These are phyloP conservation scores for Solanum ossicruentum DNA, from an alignment of 257 asterid species.

Conservation along the genomic window DNA sequence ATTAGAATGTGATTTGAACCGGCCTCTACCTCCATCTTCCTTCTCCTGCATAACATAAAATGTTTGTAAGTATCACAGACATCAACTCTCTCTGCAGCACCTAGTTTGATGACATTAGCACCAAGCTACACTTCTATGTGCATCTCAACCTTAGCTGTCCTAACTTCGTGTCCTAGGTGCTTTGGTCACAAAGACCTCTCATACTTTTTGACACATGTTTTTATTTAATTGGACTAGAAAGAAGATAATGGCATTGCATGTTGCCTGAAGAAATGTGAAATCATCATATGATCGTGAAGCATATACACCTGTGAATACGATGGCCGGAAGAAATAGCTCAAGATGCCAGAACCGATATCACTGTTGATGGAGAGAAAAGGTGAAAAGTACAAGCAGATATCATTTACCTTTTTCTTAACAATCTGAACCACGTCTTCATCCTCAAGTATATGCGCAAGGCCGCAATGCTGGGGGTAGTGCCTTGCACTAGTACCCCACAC, in stretches of 20 bases:
- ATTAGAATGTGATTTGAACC: constrained; percentile 86
- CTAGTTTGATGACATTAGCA: not conserved
- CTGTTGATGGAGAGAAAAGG: not conserved
- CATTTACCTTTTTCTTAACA: constrained; percentile 87
- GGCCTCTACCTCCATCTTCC: constrained; percentile 73
- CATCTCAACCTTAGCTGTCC: not conserved
- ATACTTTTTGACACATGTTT: not conserved
- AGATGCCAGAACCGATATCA: not conserved
- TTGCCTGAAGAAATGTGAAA: not conserved
- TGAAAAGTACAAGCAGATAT: not conserved
- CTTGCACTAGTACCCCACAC: constrained; percentile 98
- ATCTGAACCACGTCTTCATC: constrained; percentile 98
- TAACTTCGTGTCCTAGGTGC: not conserved
- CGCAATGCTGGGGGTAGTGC: constrained; percentile 95
- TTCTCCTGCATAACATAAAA: constrained; percentile 38
- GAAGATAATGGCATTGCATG: not conserved
- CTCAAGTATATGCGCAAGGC: constrained; percentile 69
- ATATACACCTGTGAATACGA: not conserved
- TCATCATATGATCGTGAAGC: not conserved
- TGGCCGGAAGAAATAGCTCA: not conserved
- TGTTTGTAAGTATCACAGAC: not conserved
- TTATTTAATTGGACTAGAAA: not conserved
- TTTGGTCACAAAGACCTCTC: not conserved
- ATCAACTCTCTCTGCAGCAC: not conserved
- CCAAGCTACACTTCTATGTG: not conserved